Base-by-base conservation (phyloP, 257 asterid species). In the Rehmannia glutinosa region DNA sequence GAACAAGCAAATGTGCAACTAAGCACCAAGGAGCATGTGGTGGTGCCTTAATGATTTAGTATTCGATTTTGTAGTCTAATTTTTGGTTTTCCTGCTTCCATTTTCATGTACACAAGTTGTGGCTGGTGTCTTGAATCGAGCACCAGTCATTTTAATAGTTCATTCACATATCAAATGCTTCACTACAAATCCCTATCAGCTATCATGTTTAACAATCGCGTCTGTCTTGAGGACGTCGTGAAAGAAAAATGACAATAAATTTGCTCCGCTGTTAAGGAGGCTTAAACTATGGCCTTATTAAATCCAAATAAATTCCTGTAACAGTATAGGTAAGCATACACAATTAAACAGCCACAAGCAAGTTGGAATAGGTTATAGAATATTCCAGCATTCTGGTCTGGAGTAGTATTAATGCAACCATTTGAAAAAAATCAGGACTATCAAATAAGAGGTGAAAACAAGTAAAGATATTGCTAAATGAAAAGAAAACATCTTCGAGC, bases 1-100 rank as follows among this genome's bases (percentile, higher is more conserved):
- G 88, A 78, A 52, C 54, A 47, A 75, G 64, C 66, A 73, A 69
- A 11, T 16, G 62, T 61, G 49, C 68, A 62, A 15, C 78, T 71
- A 35, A 77, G 76, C 70, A 53, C 54, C 69, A 75, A 66, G 64
- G 78, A 62, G 66, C 43, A 24, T 21, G 35, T 43, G 1, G 42
- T 4, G 49, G n/a, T 0, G n/a, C n/a, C 3, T 9, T 32, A 41
- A 52, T 20, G 10, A n/a, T 12, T 47, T 35, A 23, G 62, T 46
- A 17, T 32, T 51, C 20, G 54, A 28, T 38, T 36, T 50, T 50
- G 63, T 60, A 70, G 62, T 38, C 25, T 49, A 5, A 49, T 46
- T 8, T 39, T 25, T 13, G 35, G 9, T 5, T 23, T 20, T 70
- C 21, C 66, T 47, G 58, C 61, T 59, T 59, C 49, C 62, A 46